phyloP scores from a whole-genome alignment of 768 basidiomycete genomes.

The Crucibulum laeve region DNA sequence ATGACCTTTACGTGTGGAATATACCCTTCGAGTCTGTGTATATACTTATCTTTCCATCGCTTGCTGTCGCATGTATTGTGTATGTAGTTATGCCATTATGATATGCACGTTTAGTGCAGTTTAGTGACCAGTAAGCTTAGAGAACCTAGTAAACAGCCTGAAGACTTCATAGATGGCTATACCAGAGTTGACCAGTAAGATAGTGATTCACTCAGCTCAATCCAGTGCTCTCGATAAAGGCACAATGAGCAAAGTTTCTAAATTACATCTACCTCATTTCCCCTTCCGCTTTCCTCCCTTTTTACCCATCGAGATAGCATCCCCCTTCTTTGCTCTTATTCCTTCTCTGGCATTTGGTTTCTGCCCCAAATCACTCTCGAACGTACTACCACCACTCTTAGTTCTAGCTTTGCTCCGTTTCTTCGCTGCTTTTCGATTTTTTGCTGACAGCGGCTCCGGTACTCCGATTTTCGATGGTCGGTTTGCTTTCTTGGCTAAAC shows the following conservation, averaged over 20 bases:
- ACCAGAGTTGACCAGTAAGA: not conserved
- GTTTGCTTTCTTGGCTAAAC: constrained; percentile 78
- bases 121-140: too few relatives aligned
- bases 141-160: not conserved
- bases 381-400: constrained; percentile 35
- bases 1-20: too few relatives aligned
- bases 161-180: too few relatives aligned
- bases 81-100: too few relatives aligned
- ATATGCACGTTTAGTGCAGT: too few relatives aligned
- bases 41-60: too few relatives aligned
- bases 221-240: not conserved
- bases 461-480: constrained; percentile 74
- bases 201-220: not conserved
- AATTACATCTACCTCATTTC: constrained; percentile 42
- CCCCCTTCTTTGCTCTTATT: constrained; percentile 59
- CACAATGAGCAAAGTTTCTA: constrained; percentile 1
- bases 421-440: constrained; percentile 25
- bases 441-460: constrained; percentile 20
- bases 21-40: too few relatives aligned
- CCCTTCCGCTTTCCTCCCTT: constrained; percentile 36
- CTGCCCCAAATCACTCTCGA: constrained; percentile 58
- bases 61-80: too few relatives aligned
- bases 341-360: constrained; percentile 46
- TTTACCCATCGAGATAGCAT: constrained; percentile 49
- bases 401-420: constrained; percentile 27